A percentile compares a stretch with the other conserved stretches of the same genome.
Conservation (phyloP, 2,329 filamentous ascomycete genomes). For the Xylariomycetidae sp. region DNA sequence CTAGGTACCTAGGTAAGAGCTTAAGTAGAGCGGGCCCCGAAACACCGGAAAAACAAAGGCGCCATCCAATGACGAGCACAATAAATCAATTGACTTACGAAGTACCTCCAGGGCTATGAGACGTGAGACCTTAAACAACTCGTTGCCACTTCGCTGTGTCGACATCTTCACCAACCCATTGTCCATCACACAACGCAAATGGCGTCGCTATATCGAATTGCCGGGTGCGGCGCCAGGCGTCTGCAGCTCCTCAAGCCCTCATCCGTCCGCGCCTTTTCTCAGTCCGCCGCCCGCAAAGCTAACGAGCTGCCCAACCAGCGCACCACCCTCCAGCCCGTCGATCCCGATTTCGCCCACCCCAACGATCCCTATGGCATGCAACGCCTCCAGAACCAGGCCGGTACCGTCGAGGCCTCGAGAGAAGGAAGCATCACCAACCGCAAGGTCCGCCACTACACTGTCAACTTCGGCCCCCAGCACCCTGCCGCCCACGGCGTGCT, state of each 20-base stretch:
- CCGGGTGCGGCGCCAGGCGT: conserved; percentile 65
- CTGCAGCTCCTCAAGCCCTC: conserved; percentile 36
- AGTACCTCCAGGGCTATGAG: background rate
- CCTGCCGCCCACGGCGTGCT: conserved; percentile 97
- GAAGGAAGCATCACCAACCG: conserved; percentile 53
- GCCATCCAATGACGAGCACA: conserved; percentile 25
- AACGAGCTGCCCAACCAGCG: conserved; percentile 52
- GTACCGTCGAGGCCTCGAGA: conserved; percentile 39
- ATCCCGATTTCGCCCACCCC: conserved; percentile 56
- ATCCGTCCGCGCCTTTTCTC: conserved; percentile 57
- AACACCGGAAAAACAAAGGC: conserved; percentile 19
- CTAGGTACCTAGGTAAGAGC: too few species aligned
- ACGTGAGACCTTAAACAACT: conserved; percentile 2
- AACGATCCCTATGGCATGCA: conserved; percentile 44
- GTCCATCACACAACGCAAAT: conserved; percentile 42
- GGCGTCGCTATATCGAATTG: conserved; percentile 70
- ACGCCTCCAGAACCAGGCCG: conserved; percentile 36
- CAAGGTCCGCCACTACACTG: conserved; percentile 97
- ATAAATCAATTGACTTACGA: conserved; percentile 16
- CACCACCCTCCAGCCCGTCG: conserved; percentile 61
- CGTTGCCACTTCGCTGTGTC: conserved; percentile 10
- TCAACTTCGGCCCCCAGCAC: conserved; percentile 99
- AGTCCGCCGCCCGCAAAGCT: conserved; percentile 57
- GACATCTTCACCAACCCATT: conserved; percentile 21
- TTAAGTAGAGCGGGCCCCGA: too few species aligned